Base-by-base conservation (phyloP, 2,329 filamentous ascomycete genomes). In the Keithomyces neogunnii region DNA sequence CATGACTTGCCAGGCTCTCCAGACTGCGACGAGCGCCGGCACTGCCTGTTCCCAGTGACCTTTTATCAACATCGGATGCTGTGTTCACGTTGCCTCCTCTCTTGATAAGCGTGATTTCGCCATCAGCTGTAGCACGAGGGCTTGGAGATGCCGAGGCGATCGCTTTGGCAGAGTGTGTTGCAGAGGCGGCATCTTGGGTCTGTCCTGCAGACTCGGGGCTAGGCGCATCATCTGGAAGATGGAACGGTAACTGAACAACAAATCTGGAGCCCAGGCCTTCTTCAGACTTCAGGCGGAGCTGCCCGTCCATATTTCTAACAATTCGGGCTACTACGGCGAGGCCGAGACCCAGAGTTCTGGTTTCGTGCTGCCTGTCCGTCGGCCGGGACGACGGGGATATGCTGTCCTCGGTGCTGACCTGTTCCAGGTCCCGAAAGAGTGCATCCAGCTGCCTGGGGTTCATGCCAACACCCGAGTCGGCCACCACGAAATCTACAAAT, bases 221-320 rank as follows among this genome's bases (percentile, higher is more conserved):
- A 2, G 66, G 56, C 3, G 59, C 55, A 44, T 74, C 69, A 1
- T 73, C 68, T 0, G 69, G 83, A 1, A 91, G 63, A 6, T 82
- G 75, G 56, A 96, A 93, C 0, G 86, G 85, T 32, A 96, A 71
- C 56, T 88, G 81, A 29, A 96, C 81, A 26, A 89, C 82, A 56
- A 96, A 95, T 49, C 87, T 78, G 19, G 89, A 91, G 1, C 91
- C 90, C 59, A 85, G 87, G 2, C 86, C 86, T 62, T 86, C 79
- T 60, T 93, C 88, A 0, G 89, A 95, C 60, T 90, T 92, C 1
- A 96, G 70, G 2, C 89, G 82, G 32, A 96, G 68, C 61, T 95
- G 90, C 0, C 90, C 91, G 53, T 92, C 85, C 88, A 95, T 93
- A 61, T 90, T 95, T n/a, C 84, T 81, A 33, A 96, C 77, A 36